phyloP scores from a whole-genome alignment of 2,329 filamentous ascomycete species.

The Lachnellula cervina region DNA sequence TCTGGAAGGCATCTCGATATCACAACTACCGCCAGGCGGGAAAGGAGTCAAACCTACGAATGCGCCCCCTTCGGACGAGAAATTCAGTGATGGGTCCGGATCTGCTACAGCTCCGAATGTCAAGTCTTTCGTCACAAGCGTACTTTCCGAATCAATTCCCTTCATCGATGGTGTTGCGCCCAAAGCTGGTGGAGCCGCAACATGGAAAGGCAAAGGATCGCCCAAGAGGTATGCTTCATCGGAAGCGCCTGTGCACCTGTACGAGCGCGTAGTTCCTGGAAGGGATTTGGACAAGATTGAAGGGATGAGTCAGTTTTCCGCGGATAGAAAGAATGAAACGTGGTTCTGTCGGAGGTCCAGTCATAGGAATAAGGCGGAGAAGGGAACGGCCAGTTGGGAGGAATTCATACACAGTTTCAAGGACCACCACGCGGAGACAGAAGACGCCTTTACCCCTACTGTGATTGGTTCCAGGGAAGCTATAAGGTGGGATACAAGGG shows the following conservation, averaged over 20 bases:
- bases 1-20: conserved; percentile 46
- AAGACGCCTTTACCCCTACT: conserved; percentile 54
- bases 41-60: conserved; percentile 20
- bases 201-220: conserved; percentile 47
- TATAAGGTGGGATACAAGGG: conserved; percentile 43
- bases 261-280: conserved; percentile 44
- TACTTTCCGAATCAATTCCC: conserved; percentile 53
- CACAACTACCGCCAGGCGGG: conserved; percentile 41
- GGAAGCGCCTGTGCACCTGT: conserved; percentile 47
- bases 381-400: conserved; percentile 54
- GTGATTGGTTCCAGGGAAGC: conserved; percentile 42
- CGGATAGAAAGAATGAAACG: conserved; percentile 42
- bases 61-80: conserved; percentile 6
- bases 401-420: conserved; percentile 61
- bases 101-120: conserved; percentile 30
- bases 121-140: conserved; percentile 44
- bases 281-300: conserved; percentile 40
- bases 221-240: conserved; percentile 46
- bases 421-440: conserved; percentile 50
- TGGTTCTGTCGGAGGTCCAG: conserved; percentile 62
- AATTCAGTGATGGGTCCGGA: conserved; percentile 10
- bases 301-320: conserved; percentile 20
- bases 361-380: conserved; percentile 48
- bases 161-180: conserved; percentile 54
- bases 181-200: conserved; percentile 28